Conservation (phyloP, 306 rosid species). For the Ormosia emarginata region DNA sequence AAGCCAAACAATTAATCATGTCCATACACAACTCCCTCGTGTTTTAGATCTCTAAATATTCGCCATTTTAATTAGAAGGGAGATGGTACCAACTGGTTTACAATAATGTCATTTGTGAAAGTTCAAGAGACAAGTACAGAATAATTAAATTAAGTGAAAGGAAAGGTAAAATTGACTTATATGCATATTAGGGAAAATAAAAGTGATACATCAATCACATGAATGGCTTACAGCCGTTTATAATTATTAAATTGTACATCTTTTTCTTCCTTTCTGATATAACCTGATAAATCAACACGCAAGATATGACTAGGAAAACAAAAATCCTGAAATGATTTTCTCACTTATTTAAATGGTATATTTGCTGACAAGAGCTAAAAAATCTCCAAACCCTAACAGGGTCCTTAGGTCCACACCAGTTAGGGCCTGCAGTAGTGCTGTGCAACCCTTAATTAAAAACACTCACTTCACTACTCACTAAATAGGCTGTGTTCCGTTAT, state of each 20-base stretch:
- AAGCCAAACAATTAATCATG: neutral
- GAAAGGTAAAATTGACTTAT: conserved; percentile 1
- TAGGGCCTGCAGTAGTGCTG: neutral
- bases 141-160: neutral
- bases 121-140: neutral
- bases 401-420: neutral
- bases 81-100: neutral
- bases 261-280: neutral
- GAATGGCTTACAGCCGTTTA: conserved; percentile 20
- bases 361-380: conserved; percentile 5
- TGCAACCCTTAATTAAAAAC: neutral
- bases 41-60: neutral
- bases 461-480: neutral
- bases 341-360: neutral
- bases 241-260: conserved; percentile 5
- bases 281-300: neutral
- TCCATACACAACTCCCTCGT: neutral
- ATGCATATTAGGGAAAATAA: neutral
- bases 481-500: no score
- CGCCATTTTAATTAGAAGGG: neutral
- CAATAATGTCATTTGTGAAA: neutral
- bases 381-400: neutral
- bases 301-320: neutral
- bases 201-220: neutral
- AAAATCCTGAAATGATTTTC: neutral